phyloP scores from a whole-genome alignment of 495 filamentous ascomycete genomes.

The Darksidea phi region DNA sequence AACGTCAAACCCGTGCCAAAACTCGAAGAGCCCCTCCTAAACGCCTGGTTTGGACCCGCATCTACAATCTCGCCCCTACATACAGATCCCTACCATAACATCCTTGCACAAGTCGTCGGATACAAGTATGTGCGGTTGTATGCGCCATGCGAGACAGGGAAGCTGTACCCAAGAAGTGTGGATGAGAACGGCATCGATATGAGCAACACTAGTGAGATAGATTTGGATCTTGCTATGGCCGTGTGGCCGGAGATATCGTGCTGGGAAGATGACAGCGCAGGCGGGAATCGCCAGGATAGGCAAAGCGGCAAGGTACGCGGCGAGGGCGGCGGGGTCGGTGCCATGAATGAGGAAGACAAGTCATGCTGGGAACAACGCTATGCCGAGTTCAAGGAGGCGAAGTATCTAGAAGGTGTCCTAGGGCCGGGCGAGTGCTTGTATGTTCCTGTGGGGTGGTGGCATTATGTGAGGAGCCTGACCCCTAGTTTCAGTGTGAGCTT shows the following conservation, averaged over 20 bases:
- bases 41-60: conserved; percentile 89
- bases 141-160: conserved; percentile 58
- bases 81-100: conserved; percentile 91
- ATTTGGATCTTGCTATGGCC: conserved; percentile 53
- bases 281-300: conserved; percentile 30
- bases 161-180: conserved; percentile 64
- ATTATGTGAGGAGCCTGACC: conserved; percentile 85
- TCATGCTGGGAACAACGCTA: conserved; percentile 41
- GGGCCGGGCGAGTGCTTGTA: conserved; percentile 81
- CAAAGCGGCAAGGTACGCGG: conserved; percentile 9
- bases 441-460: conserved; percentile 97
- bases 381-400: conserved; percentile 58
- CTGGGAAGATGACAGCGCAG: conserved; percentile 39
- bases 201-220: conserved; percentile 81
- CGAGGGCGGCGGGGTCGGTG: conserved; percentile 8
- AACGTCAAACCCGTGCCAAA: conserved; percentile 44
- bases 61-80: conserved; percentile 90
- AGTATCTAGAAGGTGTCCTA: conserved; percentile 77
- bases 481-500: conserved; percentile 95
- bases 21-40: conserved; percentile 47
- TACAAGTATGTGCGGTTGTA: conserved; percentile 89
- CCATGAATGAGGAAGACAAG: conserved; percentile 38
- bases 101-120: conserved; percentile 86
- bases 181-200: conserved; percentile 79
- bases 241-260: conserved; percentile 46